Conservation (phyloP, 1,139 yeast species). For the Kodamaea arcana region DNA sequence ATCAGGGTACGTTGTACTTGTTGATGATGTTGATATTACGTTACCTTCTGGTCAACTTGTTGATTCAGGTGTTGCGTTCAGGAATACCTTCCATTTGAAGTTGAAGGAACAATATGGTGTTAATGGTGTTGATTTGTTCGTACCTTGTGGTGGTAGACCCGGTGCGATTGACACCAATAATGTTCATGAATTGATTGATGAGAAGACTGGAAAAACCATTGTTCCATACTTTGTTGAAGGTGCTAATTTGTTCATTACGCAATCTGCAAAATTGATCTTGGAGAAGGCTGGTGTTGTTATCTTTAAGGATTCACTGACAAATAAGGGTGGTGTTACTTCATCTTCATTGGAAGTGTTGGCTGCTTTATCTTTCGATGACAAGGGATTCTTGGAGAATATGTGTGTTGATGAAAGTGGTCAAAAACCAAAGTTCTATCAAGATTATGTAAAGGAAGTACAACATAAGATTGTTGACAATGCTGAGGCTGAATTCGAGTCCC, state of each 20-base stretch:
- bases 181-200: conserved; percentile 67
- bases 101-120: conserved; percentile 59
- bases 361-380: conserved; percentile 86
- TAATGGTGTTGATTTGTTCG: conserved; percentile 72
- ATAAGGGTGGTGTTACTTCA: conserved; percentile 98
- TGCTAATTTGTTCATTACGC: conserved; percentile 93
- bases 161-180: conserved; percentile 89
- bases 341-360: conserved; percentile 95
- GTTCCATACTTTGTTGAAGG: conserved; percentile 95
- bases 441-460: conserved; percentile 83
- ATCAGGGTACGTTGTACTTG: conserved; percentile 77
- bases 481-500: conserved; percentile 73
- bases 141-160: conserved; percentile 99
- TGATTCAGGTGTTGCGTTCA: conserved; percentile 84
- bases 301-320: conserved; percentile 95
- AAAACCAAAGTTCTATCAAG: conserved; percentile 71
- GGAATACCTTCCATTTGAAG: conserved; percentile 85
- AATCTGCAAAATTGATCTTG: conserved; percentile 80
- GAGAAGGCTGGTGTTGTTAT: conserved; percentile 85
- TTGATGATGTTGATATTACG: conserved; percentile 76
- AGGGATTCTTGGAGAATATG: conserved; percentile 71
- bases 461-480: conserved; percentile 73
- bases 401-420: conserved; percentile 54
- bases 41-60: conserved; percentile 76
- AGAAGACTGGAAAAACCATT: conserved; percentile 68